These are phyloP conservation scores for Entomortierella chlamydospora DNA, from an alignment of 192 early-diverging fungal genomes.

Conservation along the genomic window DNA sequence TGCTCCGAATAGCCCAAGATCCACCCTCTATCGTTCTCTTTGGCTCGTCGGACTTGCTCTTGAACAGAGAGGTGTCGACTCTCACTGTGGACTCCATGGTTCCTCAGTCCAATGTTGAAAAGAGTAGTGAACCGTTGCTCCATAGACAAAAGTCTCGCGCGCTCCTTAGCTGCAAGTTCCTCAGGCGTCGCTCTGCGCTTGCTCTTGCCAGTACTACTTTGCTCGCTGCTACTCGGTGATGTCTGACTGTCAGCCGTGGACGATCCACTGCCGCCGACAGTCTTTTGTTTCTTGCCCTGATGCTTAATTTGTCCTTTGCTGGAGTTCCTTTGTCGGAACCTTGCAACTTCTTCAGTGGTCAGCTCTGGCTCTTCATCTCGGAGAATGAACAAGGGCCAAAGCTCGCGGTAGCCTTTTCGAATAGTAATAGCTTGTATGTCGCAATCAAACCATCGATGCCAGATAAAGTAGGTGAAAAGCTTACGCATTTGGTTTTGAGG, in stretches of 20 bases:
- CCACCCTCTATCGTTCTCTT: neutral
- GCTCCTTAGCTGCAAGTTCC: neutral
- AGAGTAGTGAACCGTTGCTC: neutral
- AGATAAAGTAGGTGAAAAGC: constrained; percentile 30
- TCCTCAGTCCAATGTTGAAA: neutral
- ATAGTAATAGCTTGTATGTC: constrained; percentile 37
- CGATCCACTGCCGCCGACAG: no score
- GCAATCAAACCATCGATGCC: constrained; percentile 35
- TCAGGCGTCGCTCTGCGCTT: neutral
- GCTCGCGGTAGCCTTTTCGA: constrained; percentile 5
- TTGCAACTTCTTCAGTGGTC: neutral
- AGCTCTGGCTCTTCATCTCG: constrained; percentile 14
- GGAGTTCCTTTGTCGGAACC: no score
- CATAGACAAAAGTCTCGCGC: neutral
- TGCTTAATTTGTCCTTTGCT: neutral
- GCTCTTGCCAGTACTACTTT: neutral
- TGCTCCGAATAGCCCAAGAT: neutral
- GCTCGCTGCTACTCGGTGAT: neutral
- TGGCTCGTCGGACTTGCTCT: neutral
- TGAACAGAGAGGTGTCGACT: neutral
- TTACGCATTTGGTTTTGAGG: constrained; percentile 18
- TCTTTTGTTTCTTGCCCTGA: neutral
- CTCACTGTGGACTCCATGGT: neutral
- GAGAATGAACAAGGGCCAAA: constrained; percentile 32
- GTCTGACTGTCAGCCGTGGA: no score